Conservation (phyloP, 148 eudicot species). For the Amaranthus hypochondriacus region DNA sequence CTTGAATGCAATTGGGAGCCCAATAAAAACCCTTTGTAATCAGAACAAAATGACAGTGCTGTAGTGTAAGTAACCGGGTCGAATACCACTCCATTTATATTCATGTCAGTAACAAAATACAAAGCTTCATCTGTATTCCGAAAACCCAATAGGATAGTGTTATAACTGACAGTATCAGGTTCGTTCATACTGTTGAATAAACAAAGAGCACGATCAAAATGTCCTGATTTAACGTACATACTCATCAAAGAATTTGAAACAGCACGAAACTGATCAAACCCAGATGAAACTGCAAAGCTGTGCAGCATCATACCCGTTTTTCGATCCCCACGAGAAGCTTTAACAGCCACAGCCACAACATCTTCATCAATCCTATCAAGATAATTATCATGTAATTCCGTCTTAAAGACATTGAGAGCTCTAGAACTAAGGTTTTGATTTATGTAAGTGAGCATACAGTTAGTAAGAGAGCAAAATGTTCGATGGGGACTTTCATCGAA, state of each 20-base stretch:
- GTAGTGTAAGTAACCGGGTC: slow-evolving; percentile 70
- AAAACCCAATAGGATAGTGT: slow-evolving; percentile 71
- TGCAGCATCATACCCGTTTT: slow-evolving; percentile 57
- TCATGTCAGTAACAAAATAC: slow-evolving; percentile 56
- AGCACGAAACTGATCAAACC: slow-evolving; percentile 35
- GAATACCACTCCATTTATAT: slow-evolving; percentile 48
- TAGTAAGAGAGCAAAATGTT: slow-evolving; percentile 28
- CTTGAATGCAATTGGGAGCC: slow-evolving; percentile 65
- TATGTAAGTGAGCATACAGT: slow-evolving; percentile 43
- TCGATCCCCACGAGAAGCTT: slow-evolving; percentile 56
- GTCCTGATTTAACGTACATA: slow-evolving; percentile 61
- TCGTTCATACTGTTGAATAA: slow-evolving; percentile 42
- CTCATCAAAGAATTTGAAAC: slow-evolving; percentile 84
- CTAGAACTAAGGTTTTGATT: slow-evolving; percentile 35
- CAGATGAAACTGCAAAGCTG: slow-evolving; percentile 59
- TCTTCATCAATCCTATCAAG: slow-evolving; percentile 44
- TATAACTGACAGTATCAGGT: slow-evolving; percentile 77
- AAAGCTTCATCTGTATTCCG: slow-evolving; percentile 47
- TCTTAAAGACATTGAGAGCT: slow-evolving; percentile 51
- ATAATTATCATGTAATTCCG: slow-evolving; percentile 20
- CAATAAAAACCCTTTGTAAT: slow-evolving; percentile 48
- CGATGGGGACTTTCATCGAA: slow-evolving; percentile 51
- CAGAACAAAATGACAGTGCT: slow-evolving; percentile 54
- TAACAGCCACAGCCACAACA: slow-evolving; percentile 53
- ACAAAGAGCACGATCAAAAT: slow-evolving; percentile 35